A percentile compares a stretch with the other conserved stretches of the same genome.
phyloP scores from a whole-genome alignment of 2,329 filamentous ascomycete genomes.

The Eurotiales sp. region DNA sequence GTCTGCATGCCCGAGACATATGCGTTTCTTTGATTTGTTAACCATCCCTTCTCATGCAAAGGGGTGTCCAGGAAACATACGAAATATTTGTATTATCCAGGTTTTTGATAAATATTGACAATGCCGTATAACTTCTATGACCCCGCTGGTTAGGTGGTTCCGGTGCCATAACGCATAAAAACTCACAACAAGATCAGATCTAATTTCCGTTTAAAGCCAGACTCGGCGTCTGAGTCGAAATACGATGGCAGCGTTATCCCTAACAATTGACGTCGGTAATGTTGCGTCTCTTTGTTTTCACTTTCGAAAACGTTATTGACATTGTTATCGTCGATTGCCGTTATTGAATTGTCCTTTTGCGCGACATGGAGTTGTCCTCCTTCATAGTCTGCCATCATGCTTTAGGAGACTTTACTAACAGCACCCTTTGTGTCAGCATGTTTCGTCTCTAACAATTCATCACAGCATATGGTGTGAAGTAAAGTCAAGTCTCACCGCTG shows the following conservation, averaged over 20 bases:
- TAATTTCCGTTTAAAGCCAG: background rate
- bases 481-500: too few species aligned
- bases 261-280: background rate
- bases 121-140: background rate
- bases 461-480: too few species aligned
- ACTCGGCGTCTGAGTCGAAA: background rate
- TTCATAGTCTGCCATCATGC: background rate
- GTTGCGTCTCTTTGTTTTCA: background rate
- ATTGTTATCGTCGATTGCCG: background rate
- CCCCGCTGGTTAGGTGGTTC: background rate
- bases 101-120: slow-evolving; percentile 8
- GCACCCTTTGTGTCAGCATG: background rate
- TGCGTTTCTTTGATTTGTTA: slow-evolving; percentile 3
- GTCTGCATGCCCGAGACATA: slow-evolving; percentile 7
- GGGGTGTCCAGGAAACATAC: too few species aligned
- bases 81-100: slow-evolving; percentile 8
- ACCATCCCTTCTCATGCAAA: too few species aligned
- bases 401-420: background rate
- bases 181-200: slow-evolving; percentile 4
- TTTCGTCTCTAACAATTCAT: background rate
- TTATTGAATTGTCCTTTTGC: too few species aligned
- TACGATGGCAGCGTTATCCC: background rate
- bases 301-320: background rate
- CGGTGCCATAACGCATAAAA: background rate
- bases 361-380: too few species aligned